These are phyloP conservation scores for Hypsizygus marmoreus DNA, from an alignment of 768 basidiomycete genomes.

Conservation along the genomic window DNA sequence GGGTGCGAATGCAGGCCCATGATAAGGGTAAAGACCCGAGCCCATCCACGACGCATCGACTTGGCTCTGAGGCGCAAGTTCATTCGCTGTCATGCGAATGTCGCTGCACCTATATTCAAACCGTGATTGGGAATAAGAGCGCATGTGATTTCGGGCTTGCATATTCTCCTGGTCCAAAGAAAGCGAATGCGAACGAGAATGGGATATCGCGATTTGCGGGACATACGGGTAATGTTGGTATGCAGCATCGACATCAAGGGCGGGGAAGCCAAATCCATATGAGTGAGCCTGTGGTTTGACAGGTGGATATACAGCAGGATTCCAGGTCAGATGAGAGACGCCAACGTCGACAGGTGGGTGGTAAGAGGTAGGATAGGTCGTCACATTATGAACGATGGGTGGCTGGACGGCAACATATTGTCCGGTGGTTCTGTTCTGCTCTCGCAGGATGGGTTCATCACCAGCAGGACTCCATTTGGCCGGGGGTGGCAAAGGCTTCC, in stretches of 20 bases:
- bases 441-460: conserved; percentile 72
- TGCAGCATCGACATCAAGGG: conserved; percentile 29
- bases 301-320: conserved; percentile 33
- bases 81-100: conserved; percentile 42
- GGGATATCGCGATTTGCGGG: conserved; percentile 38
- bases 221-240: conserved; percentile 42
- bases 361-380: conserved; percentile 37
- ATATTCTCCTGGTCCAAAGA: conserved; percentile 54
- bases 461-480: conserved; percentile 81
- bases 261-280: conserved; percentile 41
- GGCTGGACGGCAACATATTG: conserved; percentile 70
- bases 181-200: conserved; percentile 59
- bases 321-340: conserved; percentile 43
- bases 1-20: conserved; percentile 44
- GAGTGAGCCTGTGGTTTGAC: conserved; percentile 39
- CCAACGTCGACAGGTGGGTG: conserved; percentile 34
- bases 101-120: conserved; percentile 57
- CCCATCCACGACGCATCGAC: conserved; percentile 46
- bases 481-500: conserved; percentile 61
- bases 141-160: conserved; percentile 49
- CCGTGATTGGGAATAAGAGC: conserved; percentile 61
- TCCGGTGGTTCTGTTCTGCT: conserved; percentile 49
- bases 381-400: conserved; percentile 38
- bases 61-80: conserved; percentile 38
- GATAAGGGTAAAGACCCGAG: conserved; percentile 40